These are phyloP conservation scores for Gossypium raimondii DNA, from an alignment of 345 rosid genomes.

Conservation along the genomic window DNA sequence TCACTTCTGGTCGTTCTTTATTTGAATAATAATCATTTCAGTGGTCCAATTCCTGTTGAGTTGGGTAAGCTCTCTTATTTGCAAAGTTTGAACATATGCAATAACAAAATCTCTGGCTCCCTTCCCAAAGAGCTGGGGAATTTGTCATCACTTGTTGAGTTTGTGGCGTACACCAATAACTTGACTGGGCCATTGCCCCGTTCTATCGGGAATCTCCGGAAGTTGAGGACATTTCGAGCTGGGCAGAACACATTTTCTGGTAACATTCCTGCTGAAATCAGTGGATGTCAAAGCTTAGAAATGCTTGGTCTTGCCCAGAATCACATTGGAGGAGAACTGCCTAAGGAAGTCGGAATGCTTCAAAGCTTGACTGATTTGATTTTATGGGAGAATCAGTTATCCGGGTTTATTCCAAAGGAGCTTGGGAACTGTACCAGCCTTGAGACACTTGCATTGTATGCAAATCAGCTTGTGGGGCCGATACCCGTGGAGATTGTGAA, in stretches of 20 bases:
- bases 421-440: slow-evolving; percentile 66
- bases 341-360: slow-evolving; percentile 76
- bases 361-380: slow-evolving; percentile 54
- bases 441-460: slow-evolving; percentile 63
- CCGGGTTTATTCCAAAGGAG: slow-evolving; percentile 68
- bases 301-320: slow-evolving; percentile 89
- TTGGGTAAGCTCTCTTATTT: slow-evolving; percentile 39
- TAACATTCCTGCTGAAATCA: slow-evolving; percentile 62
- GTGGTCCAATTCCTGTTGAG: slow-evolving; percentile 60
- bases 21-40: slow-evolving; percentile 65
- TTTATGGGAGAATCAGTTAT: slow-evolving; percentile 66
- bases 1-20: slow-evolving; percentile 41
- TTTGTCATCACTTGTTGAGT: slow-evolving; percentile 55
- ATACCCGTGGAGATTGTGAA: slow-evolving; percentile 70
- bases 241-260: slow-evolving; percentile 86
- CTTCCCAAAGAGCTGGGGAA: slow-evolving; percentile 66
- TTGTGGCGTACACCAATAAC: slow-evolving; percentile 76
- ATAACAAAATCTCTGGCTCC: slow-evolving; percentile 73
- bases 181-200: slow-evolving; percentile 73
- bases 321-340: slow-evolving; percentile 57
- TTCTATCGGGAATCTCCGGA: slow-evolving; percentile 69
- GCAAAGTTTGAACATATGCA: slow-evolving; percentile 56
- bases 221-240: slow-evolving; percentile 51
- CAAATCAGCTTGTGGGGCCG: slow-evolving; percentile 60
- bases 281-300: slow-evolving; percentile 58